A percentile compares a stretch with the other conserved stretches of the same genome.
Evolutionary conservation across 73 alveolate species (phyloP).

Genomic region (Tetrahymena malaccensis): DNA sequence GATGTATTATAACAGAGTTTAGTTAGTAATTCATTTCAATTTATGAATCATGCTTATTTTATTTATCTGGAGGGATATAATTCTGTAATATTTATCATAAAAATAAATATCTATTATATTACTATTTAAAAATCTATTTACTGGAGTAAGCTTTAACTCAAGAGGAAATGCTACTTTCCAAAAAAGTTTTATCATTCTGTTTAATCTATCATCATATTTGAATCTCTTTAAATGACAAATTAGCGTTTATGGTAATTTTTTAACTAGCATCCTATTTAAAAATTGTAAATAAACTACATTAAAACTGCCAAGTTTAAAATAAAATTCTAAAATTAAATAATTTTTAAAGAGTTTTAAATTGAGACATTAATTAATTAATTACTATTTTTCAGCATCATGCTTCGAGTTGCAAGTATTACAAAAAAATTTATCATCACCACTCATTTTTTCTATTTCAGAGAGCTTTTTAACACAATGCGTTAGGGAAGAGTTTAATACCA

Average conservation of each 20-base stretch:
- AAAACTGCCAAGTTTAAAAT: no score
- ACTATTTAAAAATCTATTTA: not conserved
- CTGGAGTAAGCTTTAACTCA: not conserved
- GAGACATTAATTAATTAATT: no score
- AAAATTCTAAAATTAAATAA: not conserved
- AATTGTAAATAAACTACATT: not conserved
- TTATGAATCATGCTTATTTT: not conserved
- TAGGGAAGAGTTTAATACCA: not conserved
- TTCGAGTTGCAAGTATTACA: constrained; percentile 27
- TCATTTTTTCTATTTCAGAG: constrained; percentile 16
- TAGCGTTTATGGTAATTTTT: constrained; percentile 3
- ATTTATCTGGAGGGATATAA: not conserved
- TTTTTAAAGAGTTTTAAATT: no score
- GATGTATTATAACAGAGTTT: constrained; percentile 25
- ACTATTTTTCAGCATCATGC: constrained; percentile 27
- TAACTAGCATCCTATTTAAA: not conserved
- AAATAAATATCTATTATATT: not conserved
- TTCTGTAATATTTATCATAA: not conserved
- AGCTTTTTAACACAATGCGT: constrained; percentile 1
- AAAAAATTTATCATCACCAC: constrained; percentile 20
- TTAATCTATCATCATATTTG: constrained; percentile 30
- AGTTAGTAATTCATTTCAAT: not conserved
- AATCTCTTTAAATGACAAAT: constrained; percentile 28
- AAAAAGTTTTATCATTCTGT: constrained; percentile 19
- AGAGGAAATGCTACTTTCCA: constrained; percentile 20